phyloP scores from a whole-genome alignment of 2,329 filamentous ascomycete genomes.

The Immersiporthe knoxdaviesiana region DNA sequence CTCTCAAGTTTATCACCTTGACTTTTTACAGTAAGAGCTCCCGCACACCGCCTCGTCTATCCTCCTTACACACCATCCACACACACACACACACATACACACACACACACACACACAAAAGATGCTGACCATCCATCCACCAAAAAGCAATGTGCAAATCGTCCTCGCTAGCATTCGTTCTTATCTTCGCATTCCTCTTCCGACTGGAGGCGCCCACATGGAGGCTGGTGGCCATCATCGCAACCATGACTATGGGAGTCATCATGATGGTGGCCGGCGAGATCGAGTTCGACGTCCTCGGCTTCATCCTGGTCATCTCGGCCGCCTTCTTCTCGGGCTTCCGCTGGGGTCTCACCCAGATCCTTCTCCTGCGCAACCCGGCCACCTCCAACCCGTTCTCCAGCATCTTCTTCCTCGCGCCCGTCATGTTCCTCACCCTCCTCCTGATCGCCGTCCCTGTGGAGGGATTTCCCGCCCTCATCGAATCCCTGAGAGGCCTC shows the following conservation, averaged over 20 bases:
- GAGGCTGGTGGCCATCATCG: slow-evolving; percentile 84
- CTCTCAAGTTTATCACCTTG: slow-evolving; percentile 91
- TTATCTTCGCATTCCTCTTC: slow-evolving; percentile 94
- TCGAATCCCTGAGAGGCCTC: slow-evolving; percentile 67
- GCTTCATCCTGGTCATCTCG: slow-evolving; percentile 90
- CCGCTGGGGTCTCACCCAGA: slow-evolving; percentile 97
- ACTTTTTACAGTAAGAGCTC: slow-evolving; percentile 81
- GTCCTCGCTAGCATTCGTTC: slow-evolving; percentile 90
- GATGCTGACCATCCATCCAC: slow-evolving; percentile 34
- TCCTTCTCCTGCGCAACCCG: slow-evolving; percentile 88
- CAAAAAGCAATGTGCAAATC: slow-evolving; percentile 98
- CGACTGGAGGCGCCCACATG: slow-evolving; percentile 85
- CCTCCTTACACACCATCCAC: neutral
- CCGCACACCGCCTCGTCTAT: neutral
- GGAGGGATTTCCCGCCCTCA: slow-evolving; percentile 74
- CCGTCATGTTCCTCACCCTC: slow-evolving; percentile 90
- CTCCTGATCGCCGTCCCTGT: slow-evolving; percentile 81
- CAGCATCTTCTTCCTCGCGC: slow-evolving; percentile 96
- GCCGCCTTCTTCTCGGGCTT: slow-evolving; percentile 96
- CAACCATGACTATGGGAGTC: slow-evolving; percentile 88
- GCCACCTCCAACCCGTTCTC: slow-evolving; percentile 96
- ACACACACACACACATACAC: too few relatives aligned
- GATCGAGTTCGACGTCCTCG: slow-evolving; percentile 81
- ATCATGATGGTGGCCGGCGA: slow-evolving; percentile 99
- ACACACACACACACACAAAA: too few relatives aligned